Conservation (phyloP, 83 land plant species). For the Picea abies region DNA sequence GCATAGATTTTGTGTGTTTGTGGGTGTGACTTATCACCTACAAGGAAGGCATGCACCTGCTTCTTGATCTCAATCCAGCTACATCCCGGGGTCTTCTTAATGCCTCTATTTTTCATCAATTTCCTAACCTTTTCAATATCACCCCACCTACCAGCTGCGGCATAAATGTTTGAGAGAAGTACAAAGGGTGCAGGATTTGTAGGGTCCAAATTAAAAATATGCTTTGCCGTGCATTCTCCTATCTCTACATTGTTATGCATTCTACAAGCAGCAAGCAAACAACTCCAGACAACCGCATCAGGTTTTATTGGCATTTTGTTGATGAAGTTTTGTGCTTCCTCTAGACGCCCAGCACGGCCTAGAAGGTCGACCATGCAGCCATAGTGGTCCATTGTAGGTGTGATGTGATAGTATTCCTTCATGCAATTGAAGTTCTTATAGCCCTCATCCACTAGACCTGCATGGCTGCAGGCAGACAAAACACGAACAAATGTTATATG, state of each 20-base stretch:
- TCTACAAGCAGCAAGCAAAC: background rate
- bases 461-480: constrained; percentile 2
- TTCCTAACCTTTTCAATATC: background rate
- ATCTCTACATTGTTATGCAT: background rate
- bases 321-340: background rate
- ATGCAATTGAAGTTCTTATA: background rate
- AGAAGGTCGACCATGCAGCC: constrained; percentile 5
- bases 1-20: background rate
- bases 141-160: background rate
- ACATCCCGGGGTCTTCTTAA: background rate
- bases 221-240: background rate
- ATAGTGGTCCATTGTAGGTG: constrained; percentile 1
- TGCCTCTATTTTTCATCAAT: background rate
- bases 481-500: constrained; percentile 2
- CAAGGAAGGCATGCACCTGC: background rate
- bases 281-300: background rate
- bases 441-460: background rate
- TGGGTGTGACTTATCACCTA: background rate
- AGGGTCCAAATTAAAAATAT: background rate
- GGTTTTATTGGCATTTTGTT: background rate
- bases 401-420: background rate
- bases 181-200: background rate
- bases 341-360: background rate
- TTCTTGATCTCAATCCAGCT: constrained; percentile 5
- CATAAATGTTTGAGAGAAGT: background rate